Evolutionary conservation across 306 rosid species (phyloP), one percentile per base, ranked within the genome.

Genomic region (Prunus padus): DNA sequence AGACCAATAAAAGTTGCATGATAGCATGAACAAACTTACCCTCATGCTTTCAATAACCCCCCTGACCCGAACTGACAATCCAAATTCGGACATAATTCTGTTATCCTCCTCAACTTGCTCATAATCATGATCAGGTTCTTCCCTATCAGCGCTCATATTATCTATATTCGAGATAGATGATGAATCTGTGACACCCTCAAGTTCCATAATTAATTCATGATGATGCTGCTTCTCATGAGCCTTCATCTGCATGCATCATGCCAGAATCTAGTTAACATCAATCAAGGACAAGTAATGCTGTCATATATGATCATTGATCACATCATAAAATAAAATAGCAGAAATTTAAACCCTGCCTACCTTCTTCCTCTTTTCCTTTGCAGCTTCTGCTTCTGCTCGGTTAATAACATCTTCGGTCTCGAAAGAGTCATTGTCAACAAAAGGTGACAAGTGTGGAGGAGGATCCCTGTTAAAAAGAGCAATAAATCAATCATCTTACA

Each of bases 381-480:
- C 97, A 45, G 89, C 93, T 78, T 92, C 91, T 71, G 97, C 99
- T 79, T 90, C 88, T 31, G 93, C 91, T 61, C 96, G 79, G 84
- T 89, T 92, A 9, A 85, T 87, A 60, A 92, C 70, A 60, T 97
- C 96, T 76, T 88, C 92, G 69, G 93, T 90, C 87, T 85, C 87
- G 0, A 97, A 97, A 77, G 92, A 92, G 40, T 95, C 95, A 28
- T 89, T 82, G 83, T 92, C 85, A 69, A 92, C 86, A 69, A 95
- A 95, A 56, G 99, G 99, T 10, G 99, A 95, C 87, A 95, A 82
- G 80, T 92, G 97, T 11, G 97, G 97, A 11, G 97, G 99, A 73
- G 90, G 97, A 76, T 80, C 80, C 89, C 99, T 92, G 86, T 81
- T 61, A 30, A 65, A 56, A 71, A 70, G 62, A 56, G 44, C 26